Conservation (phyloP, 2,329 filamentous ascomycete genomes). For the Cytospora piceicola region DNA sequence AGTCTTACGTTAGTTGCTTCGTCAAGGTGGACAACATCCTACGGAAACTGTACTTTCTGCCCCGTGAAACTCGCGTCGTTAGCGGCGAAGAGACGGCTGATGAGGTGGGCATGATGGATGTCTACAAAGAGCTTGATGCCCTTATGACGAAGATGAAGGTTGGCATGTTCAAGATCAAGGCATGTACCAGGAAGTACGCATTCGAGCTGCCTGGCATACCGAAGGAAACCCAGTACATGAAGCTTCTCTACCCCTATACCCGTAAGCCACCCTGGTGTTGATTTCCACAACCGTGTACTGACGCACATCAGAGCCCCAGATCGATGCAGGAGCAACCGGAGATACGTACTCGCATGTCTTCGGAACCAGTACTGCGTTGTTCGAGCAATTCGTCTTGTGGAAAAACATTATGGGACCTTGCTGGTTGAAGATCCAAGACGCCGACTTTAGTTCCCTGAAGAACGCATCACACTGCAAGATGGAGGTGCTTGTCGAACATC, state of each 20-base stretch:
- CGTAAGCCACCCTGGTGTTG: conserved; percentile 53
- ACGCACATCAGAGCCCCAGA: conserved; percentile 57
- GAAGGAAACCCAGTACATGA: conserved; percentile 88
- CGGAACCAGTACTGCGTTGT: conserved; percentile 88
- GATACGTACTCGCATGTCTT: conserved; percentile 95
- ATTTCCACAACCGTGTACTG: conserved; percentile 24
- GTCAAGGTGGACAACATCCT: conserved; percentile 94
- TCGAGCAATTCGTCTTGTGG: conserved; percentile 98
- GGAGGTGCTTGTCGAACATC: conserved; percentile 80
- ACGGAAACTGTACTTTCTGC: conserved; percentile 90
- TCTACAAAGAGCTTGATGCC: conserved; percentile 85
- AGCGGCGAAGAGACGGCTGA: conserved; percentile 72
- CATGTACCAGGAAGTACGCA: conserved; percentile 87
- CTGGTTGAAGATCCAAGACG: conserved; percentile 89
- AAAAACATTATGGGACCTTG: conserved; percentile 99
- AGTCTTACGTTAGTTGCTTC: conserved; percentile 85
- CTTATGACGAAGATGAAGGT: conserved; percentile 89
- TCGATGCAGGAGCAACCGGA: conserved; percentile 73
- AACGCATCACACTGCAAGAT: conserved; percentile 98
- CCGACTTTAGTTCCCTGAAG: conserved; percentile 81
- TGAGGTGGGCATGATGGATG: conserved; percentile 82
- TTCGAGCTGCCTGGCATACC: conserved; percentile 90
- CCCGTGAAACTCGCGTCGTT: conserved; percentile 64
- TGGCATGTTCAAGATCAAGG: conserved; percentile 90
- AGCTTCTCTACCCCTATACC: conserved; percentile 93